Evolutionary conservation across 352 stramenopile genomes (phyloP).

Genomic region (Pythium vanterpoolii): DNA sequence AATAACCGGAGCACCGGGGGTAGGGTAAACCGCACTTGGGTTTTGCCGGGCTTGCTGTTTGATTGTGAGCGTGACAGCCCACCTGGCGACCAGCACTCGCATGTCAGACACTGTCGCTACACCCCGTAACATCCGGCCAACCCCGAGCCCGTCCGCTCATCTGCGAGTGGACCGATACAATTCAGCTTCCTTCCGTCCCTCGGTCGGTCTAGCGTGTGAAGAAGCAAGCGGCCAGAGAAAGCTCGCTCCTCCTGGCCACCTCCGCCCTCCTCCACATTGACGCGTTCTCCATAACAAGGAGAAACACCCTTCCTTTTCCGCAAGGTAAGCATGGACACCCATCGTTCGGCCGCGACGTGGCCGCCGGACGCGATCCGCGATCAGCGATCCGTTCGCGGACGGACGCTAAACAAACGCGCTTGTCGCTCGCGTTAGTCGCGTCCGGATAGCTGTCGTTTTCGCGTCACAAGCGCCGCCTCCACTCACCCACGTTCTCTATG

Average conservation of each 20-base stretch:
- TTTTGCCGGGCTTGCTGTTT: conserved; percentile 7
- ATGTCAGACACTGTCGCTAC: conserved; percentile 3
- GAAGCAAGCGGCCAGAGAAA: conserved; percentile 15
- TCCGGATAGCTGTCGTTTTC: not conserved
- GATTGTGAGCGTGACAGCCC: conserved; percentile 10
- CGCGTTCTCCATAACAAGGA: conserved; percentile 8
- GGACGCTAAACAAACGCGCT: not conserved
- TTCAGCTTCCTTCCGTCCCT: conserved; percentile 8
- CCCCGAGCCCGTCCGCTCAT: conserved; percentile 26
- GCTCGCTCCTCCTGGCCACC: not conserved
- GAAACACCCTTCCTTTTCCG: not conserved
- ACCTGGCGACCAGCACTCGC: conserved; percentile 1
- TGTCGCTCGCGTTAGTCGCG: not conserved
- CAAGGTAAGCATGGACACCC: conserved; percentile 10
- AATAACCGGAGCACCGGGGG: conserved; percentile 1
- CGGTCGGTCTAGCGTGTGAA: not conserved
- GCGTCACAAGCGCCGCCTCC: not conserved
- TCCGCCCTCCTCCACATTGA: not conserved
- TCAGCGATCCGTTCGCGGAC: not conserved
- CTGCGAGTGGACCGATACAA: conserved; percentile 7
- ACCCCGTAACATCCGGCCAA: conserved; percentile 9
- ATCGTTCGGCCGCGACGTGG: not conserved
- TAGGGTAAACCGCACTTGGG: not conserved
- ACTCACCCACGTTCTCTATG: not conserved
- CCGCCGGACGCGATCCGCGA: not conserved